Evolutionary conservation across 2,329 filamentous ascomycete genomes (phyloP).

Genomic region (Ceratocystis alfenasii): DNA sequence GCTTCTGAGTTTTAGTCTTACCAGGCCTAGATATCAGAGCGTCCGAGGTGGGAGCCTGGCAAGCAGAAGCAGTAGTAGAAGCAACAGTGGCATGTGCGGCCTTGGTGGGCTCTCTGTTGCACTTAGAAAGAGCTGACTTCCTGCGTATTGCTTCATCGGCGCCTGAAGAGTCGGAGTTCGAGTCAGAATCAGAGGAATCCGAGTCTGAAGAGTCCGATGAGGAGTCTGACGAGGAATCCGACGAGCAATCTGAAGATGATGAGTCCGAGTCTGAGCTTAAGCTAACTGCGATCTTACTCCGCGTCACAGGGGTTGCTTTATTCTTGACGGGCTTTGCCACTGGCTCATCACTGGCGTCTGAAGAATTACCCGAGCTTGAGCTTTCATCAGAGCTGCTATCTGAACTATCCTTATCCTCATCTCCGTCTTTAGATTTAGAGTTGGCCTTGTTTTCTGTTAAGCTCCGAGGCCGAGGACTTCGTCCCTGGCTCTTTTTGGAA

Average conservation of each 20-base stretch:
- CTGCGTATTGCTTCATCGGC: neutral
- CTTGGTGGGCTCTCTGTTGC: neutral
- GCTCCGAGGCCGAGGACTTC: neutral
- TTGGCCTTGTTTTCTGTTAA: neutral
- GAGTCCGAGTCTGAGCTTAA: slow-evolving; percentile 19
- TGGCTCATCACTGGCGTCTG: slow-evolving; percentile 20
- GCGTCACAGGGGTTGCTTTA: neutral
- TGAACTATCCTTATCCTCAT: slow-evolving; percentile 3
- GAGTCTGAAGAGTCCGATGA: slow-evolving; percentile 8
- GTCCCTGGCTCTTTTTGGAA: neutral
- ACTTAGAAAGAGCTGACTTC: neutral
- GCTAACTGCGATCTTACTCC: no score
- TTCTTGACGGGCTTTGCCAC: neutral
- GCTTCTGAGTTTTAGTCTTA: slow-evolving; percentile 19
- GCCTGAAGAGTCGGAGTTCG: slow-evolving; percentile 1
- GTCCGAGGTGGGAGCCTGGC: neutral
- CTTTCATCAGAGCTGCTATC: slow-evolving; percentile 8
- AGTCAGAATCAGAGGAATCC: slow-evolving; percentile 13
- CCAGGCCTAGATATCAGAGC: neutral
- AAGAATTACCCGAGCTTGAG: slow-evolving; percentile 13
- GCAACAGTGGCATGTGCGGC: neutral
- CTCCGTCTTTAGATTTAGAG: neutral
- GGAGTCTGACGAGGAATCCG: slow-evolving; percentile 2
- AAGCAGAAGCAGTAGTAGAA: neutral
- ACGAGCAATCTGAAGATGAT: neutral